These are phyloP conservation scores for Parmelia sp. DNA, from an alignment of 495 filamentous ascomycete genomes.

Conservation along the genomic window DNA sequence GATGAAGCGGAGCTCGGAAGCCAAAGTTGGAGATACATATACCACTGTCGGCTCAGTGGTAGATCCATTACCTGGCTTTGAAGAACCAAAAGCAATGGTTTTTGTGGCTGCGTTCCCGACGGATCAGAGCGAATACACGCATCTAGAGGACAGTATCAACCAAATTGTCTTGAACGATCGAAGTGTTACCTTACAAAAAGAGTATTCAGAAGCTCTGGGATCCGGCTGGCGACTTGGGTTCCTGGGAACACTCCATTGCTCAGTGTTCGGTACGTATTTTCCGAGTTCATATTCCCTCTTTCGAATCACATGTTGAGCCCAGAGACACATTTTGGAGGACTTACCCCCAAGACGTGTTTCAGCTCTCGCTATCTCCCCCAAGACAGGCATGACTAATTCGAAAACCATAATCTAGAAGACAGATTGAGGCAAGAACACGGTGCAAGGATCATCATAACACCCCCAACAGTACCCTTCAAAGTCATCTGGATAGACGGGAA, in stretches of 20 bases:
- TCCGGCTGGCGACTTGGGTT: constrained; percentile 94
- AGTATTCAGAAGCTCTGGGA: constrained; percentile 85
- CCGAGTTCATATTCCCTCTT: too few species aligned
- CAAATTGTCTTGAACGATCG: constrained; percentile 92
- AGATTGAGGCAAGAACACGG: constrained; percentile 93
- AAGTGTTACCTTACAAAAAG: constrained; percentile 88
- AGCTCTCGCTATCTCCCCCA: too few species aligned
- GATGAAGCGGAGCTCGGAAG: constrained; percentile 93
- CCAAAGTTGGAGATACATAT: constrained; percentile 92
- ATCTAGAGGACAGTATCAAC: constrained; percentile 89
- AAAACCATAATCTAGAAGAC: too few species aligned
- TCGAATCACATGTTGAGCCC: too few species aligned
- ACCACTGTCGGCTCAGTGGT: constrained; percentile 83
- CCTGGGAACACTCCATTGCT: constrained; percentile 92
- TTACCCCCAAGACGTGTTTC: too few species aligned
- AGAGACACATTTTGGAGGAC: too few species aligned
- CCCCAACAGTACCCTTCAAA: constrained; percentile 88
- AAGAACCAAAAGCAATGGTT: constrained; percentile 97
- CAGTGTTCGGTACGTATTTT: too few species aligned
- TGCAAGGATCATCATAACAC: constrained; percentile 92
- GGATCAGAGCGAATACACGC: constrained; percentile 78
- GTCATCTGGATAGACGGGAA: constrained; percentile 67
- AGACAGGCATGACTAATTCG: too few species aligned
- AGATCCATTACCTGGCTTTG: constrained; percentile 81
- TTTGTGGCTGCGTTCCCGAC: constrained; percentile 95